These are phyloP conservation scores for Leccinum uliginosum DNA, from an alignment of 768 basidiomycete species.

Conservation along the genomic window DNA sequence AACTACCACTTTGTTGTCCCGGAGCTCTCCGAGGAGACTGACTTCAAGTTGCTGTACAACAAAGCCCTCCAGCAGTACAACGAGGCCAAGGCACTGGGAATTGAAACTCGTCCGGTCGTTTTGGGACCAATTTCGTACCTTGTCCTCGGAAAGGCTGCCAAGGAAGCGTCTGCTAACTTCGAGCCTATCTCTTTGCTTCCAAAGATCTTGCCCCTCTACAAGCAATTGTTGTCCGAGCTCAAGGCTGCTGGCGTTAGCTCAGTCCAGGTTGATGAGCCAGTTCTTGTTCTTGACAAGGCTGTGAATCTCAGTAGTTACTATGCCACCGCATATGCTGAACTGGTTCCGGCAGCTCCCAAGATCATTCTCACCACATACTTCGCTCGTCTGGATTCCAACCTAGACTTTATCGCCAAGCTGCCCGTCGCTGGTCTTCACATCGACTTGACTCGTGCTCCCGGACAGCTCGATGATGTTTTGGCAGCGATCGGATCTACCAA, in stretches of 20 bases:
- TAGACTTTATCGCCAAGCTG: constrained; percentile 85
- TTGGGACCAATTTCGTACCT: constrained; percentile 96
- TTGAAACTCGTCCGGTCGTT: constrained; percentile 91
- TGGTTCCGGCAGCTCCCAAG: constrained; percentile 80
- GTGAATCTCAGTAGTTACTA: constrained; percentile 75
- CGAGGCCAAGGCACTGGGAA: constrained; percentile 88
- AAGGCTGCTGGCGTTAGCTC: constrained; percentile 91
- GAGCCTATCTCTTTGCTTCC: constrained; percentile 87
- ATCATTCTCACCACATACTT: constrained; percentile 97
- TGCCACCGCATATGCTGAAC: constrained; percentile 72
- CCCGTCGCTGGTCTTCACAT: constrained; percentile 94
- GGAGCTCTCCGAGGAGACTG: constrained; percentile 83
- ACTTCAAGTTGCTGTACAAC: constrained; percentile 96
- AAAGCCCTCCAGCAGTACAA: constrained; percentile 92
- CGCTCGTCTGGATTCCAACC: constrained; percentile 89
- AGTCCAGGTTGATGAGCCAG: constrained; percentile 96
- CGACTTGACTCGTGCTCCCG: constrained; percentile 91
- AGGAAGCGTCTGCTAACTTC: constrained; percentile 80
- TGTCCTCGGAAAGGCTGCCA: constrained; percentile 84
- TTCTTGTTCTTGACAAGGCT: constrained; percentile 89
- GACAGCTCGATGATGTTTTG: constrained; percentile 79
- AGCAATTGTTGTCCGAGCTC: constrained; percentile 82
- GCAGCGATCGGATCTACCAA: constrained; percentile 78
- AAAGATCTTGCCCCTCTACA: constrained; percentile 89
- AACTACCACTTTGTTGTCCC: constrained; percentile 99